Evolutionary conservation across 2,329 filamentous ascomycete genomes (phyloP), one percentile per base, ranked within the genome.

Genomic region (Exophiala phaeomuriformis): DNA sequence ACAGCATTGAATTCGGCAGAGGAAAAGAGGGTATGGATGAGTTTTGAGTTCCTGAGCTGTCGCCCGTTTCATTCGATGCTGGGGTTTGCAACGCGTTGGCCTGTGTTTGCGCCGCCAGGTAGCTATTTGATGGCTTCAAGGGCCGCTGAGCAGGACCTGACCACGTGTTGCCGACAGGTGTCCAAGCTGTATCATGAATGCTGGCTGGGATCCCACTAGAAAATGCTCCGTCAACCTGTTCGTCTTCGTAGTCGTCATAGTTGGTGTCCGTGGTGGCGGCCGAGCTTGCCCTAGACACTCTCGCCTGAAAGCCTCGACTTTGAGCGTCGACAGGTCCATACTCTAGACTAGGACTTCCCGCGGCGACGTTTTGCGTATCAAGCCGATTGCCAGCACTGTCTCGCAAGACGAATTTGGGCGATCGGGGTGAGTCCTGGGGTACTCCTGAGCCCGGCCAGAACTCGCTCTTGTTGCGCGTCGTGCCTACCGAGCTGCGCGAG

Each of bases 281-380:
- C 4, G 72, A 73, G 55, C 69, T 67, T 3, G 66, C 72, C 43
- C 66, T 72, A 8, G 72, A 74, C 27, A 75, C 74, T 27, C 69
- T 69, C 8, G 71, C 72, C 2, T 66, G 59, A 10, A 71, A 61
- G 8, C 62, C 64, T 30, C 63, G 62, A n/a, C 62, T 64, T 27
- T 65, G 61, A 8, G 59, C 59, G 33, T 64, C 60, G 1, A 64
- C 57, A 4, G 65, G 58, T 1, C 66, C 56, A 58, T 67, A 60
- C 56, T 69, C 68, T 2, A 72, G 71, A 40, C 66, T 73, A n/a
- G 72, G 71, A 53, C 71, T 74, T 27, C 70, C 71, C 10, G 66
- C 72, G 9, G 65, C 43, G 2, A 75, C 72, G 3, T 68, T 71
- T 4, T 73, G 61, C 1, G 71, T 69, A 48, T 68, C 68, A 2